Evolutionary conservation across 164 flowering plant species (phyloP).

Genomic region (Amborella trichopoda): DNA sequence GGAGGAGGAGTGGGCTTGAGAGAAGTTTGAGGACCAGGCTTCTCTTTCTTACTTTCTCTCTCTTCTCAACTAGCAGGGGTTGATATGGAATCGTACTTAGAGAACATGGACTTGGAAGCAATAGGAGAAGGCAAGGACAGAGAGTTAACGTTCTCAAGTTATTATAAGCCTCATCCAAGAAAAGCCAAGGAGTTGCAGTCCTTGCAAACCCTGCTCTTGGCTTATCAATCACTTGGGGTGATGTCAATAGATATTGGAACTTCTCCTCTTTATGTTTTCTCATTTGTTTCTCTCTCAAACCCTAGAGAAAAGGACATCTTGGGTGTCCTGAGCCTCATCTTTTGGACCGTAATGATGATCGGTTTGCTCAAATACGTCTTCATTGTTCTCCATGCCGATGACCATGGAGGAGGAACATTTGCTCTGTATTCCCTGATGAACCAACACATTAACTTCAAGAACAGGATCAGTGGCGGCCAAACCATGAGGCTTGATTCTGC

Average conservation of each 20-base stretch:
- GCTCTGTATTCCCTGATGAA: constrained; percentile 15
- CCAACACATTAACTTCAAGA: constrained; percentile 9
- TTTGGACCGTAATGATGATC: constrained; percentile 16
- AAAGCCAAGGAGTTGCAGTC: too few relatives aligned
- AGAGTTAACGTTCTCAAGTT: too few relatives aligned
- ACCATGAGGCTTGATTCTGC: constrained; percentile 9
- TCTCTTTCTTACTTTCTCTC: too few relatives aligned
- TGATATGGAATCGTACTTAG: too few relatives aligned
- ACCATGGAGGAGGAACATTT: constrained; percentile 23
- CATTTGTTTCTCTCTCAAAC: constrained; percentile 9
- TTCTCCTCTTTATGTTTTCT: constrained; percentile 17
- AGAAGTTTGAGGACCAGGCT: too few relatives aligned
- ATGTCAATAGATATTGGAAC: constrained; percentile 20
- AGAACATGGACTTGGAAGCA: too few relatives aligned
- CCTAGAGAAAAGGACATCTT: constrained; percentile 10
- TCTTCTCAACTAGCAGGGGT: too few relatives aligned
- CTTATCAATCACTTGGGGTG: constrained; percentile 18
- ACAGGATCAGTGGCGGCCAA: constrained; percentile 2
- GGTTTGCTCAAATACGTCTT: constrained; percentile 16
- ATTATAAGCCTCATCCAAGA: too few relatives aligned
- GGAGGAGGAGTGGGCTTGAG: too few relatives aligned
- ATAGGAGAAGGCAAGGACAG: too few relatives aligned
- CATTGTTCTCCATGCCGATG: constrained; percentile 18
- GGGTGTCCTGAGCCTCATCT: constrained; percentile 17
- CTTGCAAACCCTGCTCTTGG: constrained; percentile 9